Evolutionary conservation across 257 asterid genomes (phyloP), one percentile per base, ranked within the genome.

Genomic region (Nicotiana undulata): DNA sequence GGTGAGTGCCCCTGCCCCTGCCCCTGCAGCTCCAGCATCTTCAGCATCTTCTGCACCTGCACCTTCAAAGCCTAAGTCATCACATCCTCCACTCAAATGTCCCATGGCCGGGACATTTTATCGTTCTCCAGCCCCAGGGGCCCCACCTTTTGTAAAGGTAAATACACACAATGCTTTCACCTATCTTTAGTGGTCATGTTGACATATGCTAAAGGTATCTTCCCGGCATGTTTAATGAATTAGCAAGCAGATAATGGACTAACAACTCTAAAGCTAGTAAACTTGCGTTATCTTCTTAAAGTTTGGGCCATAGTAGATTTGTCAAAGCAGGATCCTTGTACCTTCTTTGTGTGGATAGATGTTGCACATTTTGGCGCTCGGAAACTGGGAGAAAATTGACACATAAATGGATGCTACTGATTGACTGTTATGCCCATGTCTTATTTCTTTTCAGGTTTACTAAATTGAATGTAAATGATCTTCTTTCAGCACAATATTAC

Each of bases 41-140:
- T 63, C 92, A 58, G 66, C 89, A 79, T 80, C 89, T 49, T 63
- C 86, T 24, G 26, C 86, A 32, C 83, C 84, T 28, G 84, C 90
- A 18, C 90, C 90, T 49, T n/a, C 87, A 52, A 86, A 81, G 61
- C 88, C 91, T 52, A 88, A 86, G 76, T 90, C 93, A 8, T 85
- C 92, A 20, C 89, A 85, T 77, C 96, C 96, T 68, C 92, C 94
- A 82, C 81, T 91, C 61, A 89, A 85, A 81, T 89, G 90, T 75
- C 96, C 96, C 32, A 90, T 90, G 93, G 90, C 96, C 7, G 96
- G 96, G 80, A 91, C 80, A 70, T 89, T 91, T 76, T 90, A 90
- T 77, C 89, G 92, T n/a, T 79, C 88, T 74, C 86, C 96, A 22
- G 96, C 90, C 77, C 94, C 96, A 56, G 92, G 93, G 37, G 88